Evolutionary conservation across 768 basidiomycete genomes (phyloP), one percentile per base, ranked within the genome.

Genomic region (Tricholoma bakamatsutake): DNA sequence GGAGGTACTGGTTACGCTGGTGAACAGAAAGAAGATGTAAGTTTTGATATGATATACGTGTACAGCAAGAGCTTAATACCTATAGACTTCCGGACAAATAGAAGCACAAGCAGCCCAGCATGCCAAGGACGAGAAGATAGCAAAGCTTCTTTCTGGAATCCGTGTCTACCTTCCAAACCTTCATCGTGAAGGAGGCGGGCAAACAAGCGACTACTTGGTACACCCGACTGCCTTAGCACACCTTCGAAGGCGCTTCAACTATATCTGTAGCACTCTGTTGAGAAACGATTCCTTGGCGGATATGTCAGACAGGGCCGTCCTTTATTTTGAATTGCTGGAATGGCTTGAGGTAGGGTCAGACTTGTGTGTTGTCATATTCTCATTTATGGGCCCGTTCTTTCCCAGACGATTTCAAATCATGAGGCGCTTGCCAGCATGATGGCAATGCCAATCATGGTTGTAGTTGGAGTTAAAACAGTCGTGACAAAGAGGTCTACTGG

Each of bases 401-500:
- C 4, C 8, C 15, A 97, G 94, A 93, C 90, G 0, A 88, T 98
- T 46, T 95, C 93, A 5, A 87, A 86, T 61, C 94, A 97, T 59
- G 95, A 96, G 75, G 88, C 92, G 5, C 72, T 97, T 39, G 92
- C 92, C 13, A 91, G 89, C 58, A 94, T 95, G 88, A 91, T 96
- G 84, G 93, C 91, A 1, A 96, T 95, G 92, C 93, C 93, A 5
- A 92, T 91, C 66, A 94, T 94, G 93, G 84, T 85, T n/a, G 81
- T 84, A 17, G 76, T 79, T 4, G 87, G 87, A 17, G 79, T 84
- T 51, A 88, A 87, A 66, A 73, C 78, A 5, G 73, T 84, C n/a
- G 74, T 76, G 3, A 73, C 81, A n/a, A 85, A 81, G 74, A 81
- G 77, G 62, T 66, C 71, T 6, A 64, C 73, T 18, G 64, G 71